Evolutionary conservation across 768 basidiomycete species (phyloP).

Genomic region (Suillus discolor): DNA sequence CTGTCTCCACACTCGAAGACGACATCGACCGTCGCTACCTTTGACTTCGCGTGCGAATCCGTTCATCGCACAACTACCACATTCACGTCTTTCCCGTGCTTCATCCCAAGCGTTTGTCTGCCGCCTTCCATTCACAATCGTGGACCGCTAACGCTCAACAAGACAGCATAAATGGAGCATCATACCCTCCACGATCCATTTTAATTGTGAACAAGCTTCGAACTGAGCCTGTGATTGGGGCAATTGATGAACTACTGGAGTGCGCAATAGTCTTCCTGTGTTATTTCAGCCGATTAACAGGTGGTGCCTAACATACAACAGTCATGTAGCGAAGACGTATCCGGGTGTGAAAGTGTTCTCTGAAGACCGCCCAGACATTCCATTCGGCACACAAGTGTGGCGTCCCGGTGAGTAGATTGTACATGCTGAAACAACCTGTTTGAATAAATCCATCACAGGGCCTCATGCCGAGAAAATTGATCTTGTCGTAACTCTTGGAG

Average conservation of each 20-base stretch:
- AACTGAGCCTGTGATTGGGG: constrained; percentile 74
- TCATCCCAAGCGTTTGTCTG: constrained; percentile 11
- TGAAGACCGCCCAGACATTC: constrained; percentile 67
- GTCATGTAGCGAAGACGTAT: constrained; percentile 60
- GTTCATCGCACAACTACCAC: not conserved
- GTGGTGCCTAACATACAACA: constrained; percentile 26
- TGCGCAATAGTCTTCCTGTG: constrained; percentile 34
- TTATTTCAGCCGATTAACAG: not conserved
- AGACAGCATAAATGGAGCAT: constrained; percentile 25
- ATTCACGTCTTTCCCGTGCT: not conserved
- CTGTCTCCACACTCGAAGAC: not conserved
- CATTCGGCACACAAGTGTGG: constrained; percentile 67
- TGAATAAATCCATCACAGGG: constrained; percentile 30
- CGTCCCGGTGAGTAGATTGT: constrained; percentile 49
- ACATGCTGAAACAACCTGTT: constrained; percentile 1
- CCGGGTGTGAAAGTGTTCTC: constrained; percentile 66
- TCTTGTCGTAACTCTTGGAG: constrained; percentile 88
- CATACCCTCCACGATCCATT: constrained; percentile 57
- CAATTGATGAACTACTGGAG: constrained; percentile 75
- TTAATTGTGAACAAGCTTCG: constrained; percentile 82
- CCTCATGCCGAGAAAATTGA: constrained; percentile 68
- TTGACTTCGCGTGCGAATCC: not conserved
- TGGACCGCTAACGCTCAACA: constrained; percentile 26
- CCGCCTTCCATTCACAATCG: not conserved
- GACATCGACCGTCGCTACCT: not conserved